phyloP scores from a whole-genome alignment of 2,329 filamentous ascomycete genomes.

The Trichoderma guizhouense region DNA sequence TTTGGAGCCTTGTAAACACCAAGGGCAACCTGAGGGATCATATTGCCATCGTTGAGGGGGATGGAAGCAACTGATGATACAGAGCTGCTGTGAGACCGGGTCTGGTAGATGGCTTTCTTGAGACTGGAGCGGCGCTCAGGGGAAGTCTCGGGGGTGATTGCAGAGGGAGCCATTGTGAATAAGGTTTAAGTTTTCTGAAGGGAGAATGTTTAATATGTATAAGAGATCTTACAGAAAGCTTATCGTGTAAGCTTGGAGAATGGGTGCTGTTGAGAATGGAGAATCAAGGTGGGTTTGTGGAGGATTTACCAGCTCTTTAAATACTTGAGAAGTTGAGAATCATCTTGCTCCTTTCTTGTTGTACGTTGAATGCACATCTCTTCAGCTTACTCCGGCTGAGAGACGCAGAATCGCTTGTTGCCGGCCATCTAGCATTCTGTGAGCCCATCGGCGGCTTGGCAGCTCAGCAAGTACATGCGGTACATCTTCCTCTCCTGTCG shows the following conservation, averaged over 20 bases:
- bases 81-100: constrained; percentile 27
- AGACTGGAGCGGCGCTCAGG: constrained; percentile 31
- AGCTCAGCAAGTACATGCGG: not conserved
- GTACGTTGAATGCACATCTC: not conserved
- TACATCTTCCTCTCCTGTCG: not conserved
- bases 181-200: not conserved
- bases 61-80: constrained; percentile 38
- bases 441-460: not conserved
- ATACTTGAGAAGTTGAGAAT: constrained; percentile 15
- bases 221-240: not conserved
- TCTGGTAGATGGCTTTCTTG: constrained; percentile 28
- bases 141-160: constrained; percentile 34
- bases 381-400: not conserved
- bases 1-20: constrained; percentile 48
- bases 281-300: not conserved
- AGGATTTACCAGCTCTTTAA: constrained; percentile 21
- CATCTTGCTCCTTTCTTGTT: not conserved
- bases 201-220: not conserved
- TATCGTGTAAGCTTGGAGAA: constrained; percentile 17
- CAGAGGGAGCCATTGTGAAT: constrained; percentile 35
- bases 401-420: not conserved
- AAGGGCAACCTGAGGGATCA: constrained; percentile 56
- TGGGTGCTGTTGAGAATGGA: constrained; percentile 2
- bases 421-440: not conserved
- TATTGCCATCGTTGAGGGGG: constrained; percentile 68